phyloP scores from a whole-genome alignment of 352 stramenopile genomes.

The Phytophthora hibernalis region DNA sequence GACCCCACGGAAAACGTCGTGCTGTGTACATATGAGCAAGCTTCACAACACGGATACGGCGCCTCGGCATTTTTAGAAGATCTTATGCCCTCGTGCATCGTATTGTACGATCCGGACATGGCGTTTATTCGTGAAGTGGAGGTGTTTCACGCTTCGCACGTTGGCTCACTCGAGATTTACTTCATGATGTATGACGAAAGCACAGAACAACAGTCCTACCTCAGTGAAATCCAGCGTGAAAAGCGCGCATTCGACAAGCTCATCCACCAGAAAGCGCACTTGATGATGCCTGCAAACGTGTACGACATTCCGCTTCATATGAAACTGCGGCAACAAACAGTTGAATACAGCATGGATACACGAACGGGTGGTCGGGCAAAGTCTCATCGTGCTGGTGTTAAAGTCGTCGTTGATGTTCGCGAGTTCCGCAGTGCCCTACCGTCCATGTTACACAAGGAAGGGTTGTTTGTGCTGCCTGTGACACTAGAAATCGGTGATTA shows the following conservation, averaged over 20 bases:
- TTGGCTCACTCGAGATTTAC: slow-evolving; percentile 86
- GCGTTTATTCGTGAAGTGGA: slow-evolving; percentile 96
- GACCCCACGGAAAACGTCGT: slow-evolving; percentile 63
- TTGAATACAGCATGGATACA: slow-evolving; percentile 86
- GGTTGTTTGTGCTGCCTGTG: slow-evolving; percentile 93
- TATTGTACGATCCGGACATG: slow-evolving; percentile 96
- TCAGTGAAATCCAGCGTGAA: slow-evolving; percentile 95
- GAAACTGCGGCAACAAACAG: slow-evolving; percentile 64
- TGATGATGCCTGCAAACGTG: slow-evolving; percentile 91
- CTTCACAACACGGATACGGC: slow-evolving; percentile 62
- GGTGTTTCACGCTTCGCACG: slow-evolving; percentile 86
- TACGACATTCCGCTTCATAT: slow-evolving; percentile 85
- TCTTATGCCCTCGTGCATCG: slow-evolving; percentile 89
- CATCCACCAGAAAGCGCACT: slow-evolving; percentile 95
- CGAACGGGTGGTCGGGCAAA: slow-evolving; percentile 67
- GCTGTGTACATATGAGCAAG: slow-evolving; percentile 85
- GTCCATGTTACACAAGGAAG: slow-evolving; percentile 96
- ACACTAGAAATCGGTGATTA: slow-evolving; percentile 98
- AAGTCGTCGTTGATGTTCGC: slow-evolving; percentile 95
- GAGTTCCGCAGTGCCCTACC: slow-evolving; percentile 97
- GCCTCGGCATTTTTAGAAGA: slow-evolving; percentile 88
- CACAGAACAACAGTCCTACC: slow-evolving; percentile 96
- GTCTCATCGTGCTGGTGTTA: slow-evolving; percentile 50
- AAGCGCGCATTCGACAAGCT: slow-evolving; percentile 96
- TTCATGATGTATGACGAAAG: slow-evolving; percentile 97